Conservation (phyloP, 2,329 filamentous ascomycete species). For the Metarhizium brunneum region DNA sequence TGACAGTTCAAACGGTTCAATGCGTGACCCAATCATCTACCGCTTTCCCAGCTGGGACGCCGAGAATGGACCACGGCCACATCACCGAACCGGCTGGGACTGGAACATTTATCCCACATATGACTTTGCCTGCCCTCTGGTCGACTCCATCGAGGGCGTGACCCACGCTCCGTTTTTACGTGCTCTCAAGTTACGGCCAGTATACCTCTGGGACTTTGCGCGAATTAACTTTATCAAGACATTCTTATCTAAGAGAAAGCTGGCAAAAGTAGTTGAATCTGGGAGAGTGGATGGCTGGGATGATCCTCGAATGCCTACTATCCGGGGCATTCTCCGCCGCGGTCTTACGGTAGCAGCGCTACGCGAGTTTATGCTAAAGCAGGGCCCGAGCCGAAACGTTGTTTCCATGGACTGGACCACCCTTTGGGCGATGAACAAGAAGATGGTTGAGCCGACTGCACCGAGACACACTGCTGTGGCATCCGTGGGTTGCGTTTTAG, state of each 20-base stretch:
- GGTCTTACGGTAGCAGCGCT: slow-evolving; percentile 69
- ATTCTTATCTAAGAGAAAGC: slow-evolving; percentile 75
- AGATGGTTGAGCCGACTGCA: slow-evolving; percentile 64
- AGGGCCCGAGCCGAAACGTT: slow-evolving; percentile 68
- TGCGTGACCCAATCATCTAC: slow-evolving; percentile 96
- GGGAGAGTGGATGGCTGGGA: slow-evolving; percentile 75
- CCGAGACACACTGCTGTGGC: slow-evolving; percentile 60
- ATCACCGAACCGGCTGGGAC: slow-evolving; percentile 67
- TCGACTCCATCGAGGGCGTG: slow-evolving; percentile 71
- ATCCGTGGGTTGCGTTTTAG: slow-evolving; percentile 48
- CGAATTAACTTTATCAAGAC: slow-evolving; percentile 78
- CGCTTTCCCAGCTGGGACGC: slow-evolving; percentile 37
- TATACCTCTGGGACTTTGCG: slow-evolving; percentile 79
- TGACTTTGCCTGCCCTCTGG: slow-evolving; percentile 75
- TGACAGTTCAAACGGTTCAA: slow-evolving; percentile 86
- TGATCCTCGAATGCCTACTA: slow-evolving; percentile 70
- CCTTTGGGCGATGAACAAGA: slow-evolving; percentile 61
- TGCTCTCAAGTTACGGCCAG: slow-evolving; percentile 61
- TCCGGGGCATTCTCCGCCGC: slow-evolving; percentile 60
- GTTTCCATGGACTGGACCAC: slow-evolving; percentile 67
- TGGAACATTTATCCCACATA: slow-evolving; percentile 87
- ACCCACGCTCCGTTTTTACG: slow-evolving; percentile 79
- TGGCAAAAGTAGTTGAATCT: slow-evolving; percentile 70
- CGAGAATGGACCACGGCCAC: slow-evolving; percentile 52
- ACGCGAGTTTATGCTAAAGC: slow-evolving; percentile 67